Evolutionary conservation across 2,329 filamentous ascomycete genomes (phyloP).

Genomic region (Hypomyces rosellus): DNA sequence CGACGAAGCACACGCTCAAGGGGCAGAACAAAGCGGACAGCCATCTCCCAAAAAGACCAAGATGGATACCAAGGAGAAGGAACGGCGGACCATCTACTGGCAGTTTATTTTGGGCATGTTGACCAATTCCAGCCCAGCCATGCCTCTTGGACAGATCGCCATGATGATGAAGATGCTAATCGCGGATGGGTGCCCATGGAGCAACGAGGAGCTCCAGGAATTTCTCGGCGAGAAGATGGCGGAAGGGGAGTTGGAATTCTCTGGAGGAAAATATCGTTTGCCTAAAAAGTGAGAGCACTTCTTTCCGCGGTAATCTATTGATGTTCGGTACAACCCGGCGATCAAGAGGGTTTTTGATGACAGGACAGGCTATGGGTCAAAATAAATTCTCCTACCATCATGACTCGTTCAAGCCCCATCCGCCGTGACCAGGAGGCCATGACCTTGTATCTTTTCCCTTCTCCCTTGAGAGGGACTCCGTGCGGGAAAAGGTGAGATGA

Average conservation of each 20-base stretch:
- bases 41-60: conserved; percentile 45
- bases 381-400: neutral
- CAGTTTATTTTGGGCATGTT: conserved; percentile 93
- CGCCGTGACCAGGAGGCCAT: too few relatives aligned
- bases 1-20: conserved; percentile 22
- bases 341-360: neutral
- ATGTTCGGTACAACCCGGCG: neutral
- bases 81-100: conserved; percentile 65
- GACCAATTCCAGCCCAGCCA: conserved; percentile 75
- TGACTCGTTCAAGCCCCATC: neutral
- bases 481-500: too few relatives aligned
- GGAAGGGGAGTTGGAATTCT: conserved; percentile 62
- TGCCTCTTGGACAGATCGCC: conserved; percentile 73
- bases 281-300: conserved; percentile 44
- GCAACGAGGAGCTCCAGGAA: conserved; percentile 78
- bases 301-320: conserved; percentile 1
- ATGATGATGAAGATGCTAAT: conserved; percentile 97
- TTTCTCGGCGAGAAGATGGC: conserved; percentile 75
- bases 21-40: conserved; percentile 22
- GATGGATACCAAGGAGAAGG: conserved; percentile 59
- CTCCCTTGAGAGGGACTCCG: too few relatives aligned
- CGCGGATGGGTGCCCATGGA: conserved; percentile 81
- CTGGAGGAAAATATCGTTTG: conserved; percentile 64
- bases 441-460: too few relatives aligned
- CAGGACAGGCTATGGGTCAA: neutral